These are phyloP conservation scores for Solanum chilense DNA, from an alignment of 257 asterid species.

Conservation along the genomic window DNA sequence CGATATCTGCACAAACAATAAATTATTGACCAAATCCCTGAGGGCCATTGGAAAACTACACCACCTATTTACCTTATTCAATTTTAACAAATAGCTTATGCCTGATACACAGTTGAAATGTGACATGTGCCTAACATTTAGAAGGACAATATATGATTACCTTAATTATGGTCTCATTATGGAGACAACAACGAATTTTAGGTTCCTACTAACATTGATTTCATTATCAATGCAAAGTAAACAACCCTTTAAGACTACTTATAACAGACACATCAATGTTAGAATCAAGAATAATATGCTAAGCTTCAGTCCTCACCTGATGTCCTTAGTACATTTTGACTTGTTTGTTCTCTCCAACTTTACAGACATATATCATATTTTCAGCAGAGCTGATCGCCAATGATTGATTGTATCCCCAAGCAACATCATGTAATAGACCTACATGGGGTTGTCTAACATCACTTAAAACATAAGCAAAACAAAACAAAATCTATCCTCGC, in stretches of 20 bases:
- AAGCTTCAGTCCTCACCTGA: conserved; percentile 33
- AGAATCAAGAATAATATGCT: not conserved
- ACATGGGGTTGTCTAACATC: not conserved
- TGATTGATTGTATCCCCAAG: conserved; percentile 71
- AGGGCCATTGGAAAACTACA: not conserved
- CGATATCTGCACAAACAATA: conserved; percentile 66
- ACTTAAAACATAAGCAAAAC: not conserved
- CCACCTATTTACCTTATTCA: not conserved
- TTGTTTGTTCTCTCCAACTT: conserved; percentile 10
- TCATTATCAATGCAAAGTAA: conserved; percentile 30
- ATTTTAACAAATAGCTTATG: not conserved
- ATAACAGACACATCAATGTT: not conserved
- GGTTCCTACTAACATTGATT: conserved; percentile 40
- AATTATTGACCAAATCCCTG: not conserved
- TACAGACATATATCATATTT: no score
- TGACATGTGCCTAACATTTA: not conserved
- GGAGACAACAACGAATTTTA: conserved; percentile 53
- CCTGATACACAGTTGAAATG: not conserved
- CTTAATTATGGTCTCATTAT: conserved; percentile 89
- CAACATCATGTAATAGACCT: conserved; percentile 92
- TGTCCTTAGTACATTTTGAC: conserved; percentile 66
- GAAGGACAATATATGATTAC: not conserved
- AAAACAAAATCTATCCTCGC: not conserved
- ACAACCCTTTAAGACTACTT: not conserved
- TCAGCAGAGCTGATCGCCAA: conserved; percentile 39